These are phyloP conservation scores for Entelexis sorbosivorans DNA, from an alignment of 1,139 yeast genomes.

Conservation along the genomic window DNA sequence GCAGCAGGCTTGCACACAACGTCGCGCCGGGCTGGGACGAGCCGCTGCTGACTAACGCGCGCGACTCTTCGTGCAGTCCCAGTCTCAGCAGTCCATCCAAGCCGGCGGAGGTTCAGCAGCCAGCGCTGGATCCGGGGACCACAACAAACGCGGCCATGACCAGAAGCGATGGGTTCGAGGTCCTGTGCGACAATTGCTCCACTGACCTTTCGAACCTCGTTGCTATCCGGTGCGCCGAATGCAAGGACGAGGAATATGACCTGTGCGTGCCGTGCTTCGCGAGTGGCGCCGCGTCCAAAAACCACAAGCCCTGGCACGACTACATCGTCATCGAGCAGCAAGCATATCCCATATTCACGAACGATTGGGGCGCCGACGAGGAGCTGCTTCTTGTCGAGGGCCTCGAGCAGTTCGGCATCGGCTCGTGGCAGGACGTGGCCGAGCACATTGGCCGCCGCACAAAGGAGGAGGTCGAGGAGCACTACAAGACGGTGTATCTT, in stretches of 20 bases:
- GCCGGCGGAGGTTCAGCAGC: slow-evolving; percentile 1
- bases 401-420: slow-evolving; percentile 80
- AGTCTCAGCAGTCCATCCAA: neutral
- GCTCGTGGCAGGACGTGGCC: slow-evolving; percentile 95
- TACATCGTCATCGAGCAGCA: slow-evolving; percentile 88
- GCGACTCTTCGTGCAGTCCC: slow-evolving; percentile 3
- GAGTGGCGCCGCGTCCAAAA: slow-evolving; percentile 65
- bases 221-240: slow-evolving; percentile 80
- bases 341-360: slow-evolving; percentile 81
- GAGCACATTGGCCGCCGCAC: slow-evolving; percentile 90
- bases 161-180: slow-evolving; percentile 28
- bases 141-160: slow-evolving; percentile 15
- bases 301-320: slow-evolving; percentile 90
- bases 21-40: too few species aligned
- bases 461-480: slow-evolving; percentile 81
- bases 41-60: slow-evolving; percentile 2
- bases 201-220: slow-evolving; percentile 89
- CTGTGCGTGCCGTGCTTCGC: slow-evolving; percentile 95
- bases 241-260: slow-evolving; percentile 66
- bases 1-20: too few species aligned
- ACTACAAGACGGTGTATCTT: slow-evolving; percentile 62
- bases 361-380: slow-evolving; percentile 98
- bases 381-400: slow-evolving; percentile 82
- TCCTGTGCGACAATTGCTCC: slow-evolving; percentile 91
- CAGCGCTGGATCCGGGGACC: slow-evolving; percentile 1